Evolutionary conservation across 2,329 filamentous ascomycete species (phyloP).

Genomic region (Fusarium austroafricanum): DNA sequence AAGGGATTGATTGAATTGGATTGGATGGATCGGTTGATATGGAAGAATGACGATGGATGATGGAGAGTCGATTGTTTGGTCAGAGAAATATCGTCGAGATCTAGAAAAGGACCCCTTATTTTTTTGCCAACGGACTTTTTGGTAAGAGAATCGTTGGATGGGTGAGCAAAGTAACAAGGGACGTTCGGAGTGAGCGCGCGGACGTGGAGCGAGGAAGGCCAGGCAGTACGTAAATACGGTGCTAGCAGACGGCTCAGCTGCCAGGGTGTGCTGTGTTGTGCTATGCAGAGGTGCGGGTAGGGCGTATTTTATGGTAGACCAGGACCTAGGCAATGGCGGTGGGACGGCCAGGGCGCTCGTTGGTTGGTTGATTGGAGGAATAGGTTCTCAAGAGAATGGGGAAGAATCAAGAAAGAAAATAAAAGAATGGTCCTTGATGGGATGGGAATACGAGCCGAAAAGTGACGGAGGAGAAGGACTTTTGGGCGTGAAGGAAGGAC

Average conservation of each 20-base stretch:
- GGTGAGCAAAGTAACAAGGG: slow-evolving; percentile 37
- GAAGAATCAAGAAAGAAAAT: slow-evolving; percentile 7
- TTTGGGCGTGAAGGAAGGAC: slow-evolving; percentile 3
- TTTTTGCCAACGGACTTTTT: slow-evolving; percentile 36
- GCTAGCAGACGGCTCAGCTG: slow-evolving; percentile 29
- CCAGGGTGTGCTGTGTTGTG: slow-evolving; percentile 10
- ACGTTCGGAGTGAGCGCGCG: slow-evolving; percentile 38
- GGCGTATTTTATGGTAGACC: slow-evolving; percentile 40
- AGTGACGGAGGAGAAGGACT: slow-evolving; percentile 9
- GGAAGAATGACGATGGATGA: slow-evolving; percentile 1
- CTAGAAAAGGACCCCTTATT: slow-evolving; percentile 37
- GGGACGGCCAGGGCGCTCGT: slow-evolving; percentile 32
- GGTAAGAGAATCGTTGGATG: slow-evolving; percentile 35
- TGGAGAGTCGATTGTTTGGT: slow-evolving; percentile 15
- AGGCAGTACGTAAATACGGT: slow-evolving; percentile 37
- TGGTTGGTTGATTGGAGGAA: too few relatives aligned
- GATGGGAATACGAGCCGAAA: slow-evolving; percentile 47
- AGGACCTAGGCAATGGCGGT: slow-evolving; percentile 40
- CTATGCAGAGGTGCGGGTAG: slow-evolving; percentile 7
- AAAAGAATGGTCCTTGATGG: slow-evolving; percentile 26
- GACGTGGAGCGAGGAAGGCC: slow-evolving; percentile 35
- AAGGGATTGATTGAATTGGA: neutral
- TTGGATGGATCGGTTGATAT: slow-evolving; percentile 5
- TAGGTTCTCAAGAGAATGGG: neutral
- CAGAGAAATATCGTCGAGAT: slow-evolving; percentile 33